phyloP scores from a whole-genome alignment of 1,284 basidiomycete genomes.

The Austroboletus rostrupii region DNA sequence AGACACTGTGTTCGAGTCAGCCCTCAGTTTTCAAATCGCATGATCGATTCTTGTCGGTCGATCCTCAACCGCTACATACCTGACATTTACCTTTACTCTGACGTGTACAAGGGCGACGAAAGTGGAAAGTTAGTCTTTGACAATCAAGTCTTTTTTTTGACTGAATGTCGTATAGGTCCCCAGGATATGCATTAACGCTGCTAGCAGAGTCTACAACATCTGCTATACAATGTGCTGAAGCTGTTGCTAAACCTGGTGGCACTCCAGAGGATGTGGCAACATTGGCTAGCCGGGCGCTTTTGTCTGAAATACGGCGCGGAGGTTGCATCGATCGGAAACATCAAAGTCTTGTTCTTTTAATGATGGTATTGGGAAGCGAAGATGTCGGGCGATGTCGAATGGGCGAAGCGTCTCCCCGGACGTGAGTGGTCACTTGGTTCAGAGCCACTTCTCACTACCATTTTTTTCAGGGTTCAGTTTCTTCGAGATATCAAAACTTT shows the following conservation, averaged over 20 bases:
- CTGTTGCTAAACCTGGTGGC: slow-evolving; percentile 70
- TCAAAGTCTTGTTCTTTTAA: slow-evolving; percentile 82
- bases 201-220: slow-evolving; percentile 92
- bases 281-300: slow-evolving; percentile 71
- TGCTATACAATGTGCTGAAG: slow-evolving; percentile 85
- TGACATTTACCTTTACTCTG: slow-evolving; percentile 97
- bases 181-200: slow-evolving; percentile 90
- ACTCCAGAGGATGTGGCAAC: slow-evolving; percentile 93
- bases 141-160: not conserved
- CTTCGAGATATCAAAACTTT: slow-evolving; percentile 79
- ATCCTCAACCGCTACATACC: slow-evolving; percentile 96
- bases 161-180: slow-evolving; percentile 58
- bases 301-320: slow-evolving; percentile 76
- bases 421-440: slow-evolving; percentile 51
- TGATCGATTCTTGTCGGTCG: slow-evolving; percentile 91
- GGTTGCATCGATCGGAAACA: slow-evolving; percentile 92
- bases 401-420: slow-evolving; percentile 75
- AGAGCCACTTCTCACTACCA: slow-evolving; percentile 11
- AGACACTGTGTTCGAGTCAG: slow-evolving; percentile 93
- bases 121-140: slow-evolving; percentile 77
- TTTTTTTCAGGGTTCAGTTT: slow-evolving; percentile 73
- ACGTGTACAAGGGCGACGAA: slow-evolving; percentile 97
- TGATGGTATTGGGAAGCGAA: slow-evolving; percentile 95
- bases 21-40: slow-evolving; percentile 95
- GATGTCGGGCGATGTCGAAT: slow-evolving; percentile 90